Base-by-base conservation (phyloP, 495 filamentous ascomycete genomes). In the Trichocladium antarcticum region DNA sequence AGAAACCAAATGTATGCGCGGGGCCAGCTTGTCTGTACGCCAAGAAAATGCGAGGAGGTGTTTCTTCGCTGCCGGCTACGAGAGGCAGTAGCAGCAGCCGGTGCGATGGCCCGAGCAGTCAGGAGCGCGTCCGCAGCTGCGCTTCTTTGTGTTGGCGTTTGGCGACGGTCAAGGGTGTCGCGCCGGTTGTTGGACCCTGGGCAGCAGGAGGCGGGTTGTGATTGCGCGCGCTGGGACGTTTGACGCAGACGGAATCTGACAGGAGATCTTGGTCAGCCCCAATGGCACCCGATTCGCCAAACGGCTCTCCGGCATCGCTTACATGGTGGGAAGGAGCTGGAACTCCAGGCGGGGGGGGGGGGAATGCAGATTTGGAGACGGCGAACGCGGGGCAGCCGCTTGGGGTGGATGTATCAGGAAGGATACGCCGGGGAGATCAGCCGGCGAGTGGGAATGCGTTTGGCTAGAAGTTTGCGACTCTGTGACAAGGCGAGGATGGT, bases 251-350 rank as follows among this genome's bases (percentile, higher is more conserved):
- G 51, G 44, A 20, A 37, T 50, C 50, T 57, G 46, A 46, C 31
- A 40, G 53, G 17, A 31, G 24, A 50, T 52, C 53, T 58, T 58
- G 62, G 56, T 65, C 50, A 62, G 62, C 51, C 41, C 62, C 54
- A 54, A 60, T 58, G 62, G 55, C 49, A 45, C 16, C 17, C 19
- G 32, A 21, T 21, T 40, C 11, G 16, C 22, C 17, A 31, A 42
- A 32, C 17, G 42, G 15, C 29, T 28, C 37, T 48, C 43, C 27
- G 45, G 47, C 39, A 45, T 52, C 53, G 49, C 59, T 59, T 62
- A 62, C 59, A 57, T 52, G 55, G 43, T n/a, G 52, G 35, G 47
- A 36, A 44, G 28, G 31, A 44, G 57, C 53, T 57, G 60, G 57
- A 63, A 58, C 60, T 24, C 28, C 29, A 44, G 27, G 35, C 10